Percentiles rank a stretch among this genome's conserved stretches.
phyloP scores from a whole-genome alignment of 2,329 filamentous ascomycete genomes.

The Onygenales sp. region DNA sequence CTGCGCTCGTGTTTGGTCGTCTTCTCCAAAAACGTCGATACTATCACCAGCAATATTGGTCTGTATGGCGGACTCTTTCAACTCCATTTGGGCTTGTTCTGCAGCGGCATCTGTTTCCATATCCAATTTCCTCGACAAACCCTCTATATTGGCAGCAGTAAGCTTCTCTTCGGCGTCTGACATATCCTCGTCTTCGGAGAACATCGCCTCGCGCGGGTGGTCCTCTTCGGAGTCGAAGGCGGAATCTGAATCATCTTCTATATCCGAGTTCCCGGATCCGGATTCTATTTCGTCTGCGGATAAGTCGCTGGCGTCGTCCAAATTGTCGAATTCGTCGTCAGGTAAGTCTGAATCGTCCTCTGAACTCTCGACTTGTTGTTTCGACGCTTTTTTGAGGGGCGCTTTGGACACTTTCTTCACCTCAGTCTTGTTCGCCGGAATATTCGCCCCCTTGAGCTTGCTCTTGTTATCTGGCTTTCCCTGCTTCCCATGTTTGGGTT shows the following conservation, averaged over 20 bases:
- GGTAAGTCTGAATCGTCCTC: constrained; percentile 28
- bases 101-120: constrained; percentile 65
- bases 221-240: constrained; percentile 66
- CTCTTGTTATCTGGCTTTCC: constrained; percentile 36
- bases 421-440: constrained; percentile 21
- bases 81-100: constrained; percentile 72
- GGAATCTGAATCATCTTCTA: constrained; percentile 34
- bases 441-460: constrained; percentile 24
- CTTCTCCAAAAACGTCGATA: constrained; percentile 51
- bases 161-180: constrained; percentile 82
- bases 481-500: constrained; percentile 30
- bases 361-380: constrained; percentile 25
- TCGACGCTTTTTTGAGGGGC: constrained; percentile 26
- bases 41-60: constrained; percentile 85
- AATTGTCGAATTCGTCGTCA: constrained; percentile 39
- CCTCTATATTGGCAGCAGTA: constrained; percentile 92
- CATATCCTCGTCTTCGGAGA: constrained; percentile 89
- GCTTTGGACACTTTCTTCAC: constrained; percentile 16
- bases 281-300: constrained; percentile 48
- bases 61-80: constrained; percentile 76
- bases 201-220: constrained; percentile 58
- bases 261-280: constrained; percentile 39
- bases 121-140: constrained; percentile 78
- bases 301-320: constrained; percentile 29
- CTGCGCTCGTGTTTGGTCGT: constrained; percentile 49